Conservation (phyloP, 495 filamentous ascomycete genomes). For the Neurospora sp. region DNA sequence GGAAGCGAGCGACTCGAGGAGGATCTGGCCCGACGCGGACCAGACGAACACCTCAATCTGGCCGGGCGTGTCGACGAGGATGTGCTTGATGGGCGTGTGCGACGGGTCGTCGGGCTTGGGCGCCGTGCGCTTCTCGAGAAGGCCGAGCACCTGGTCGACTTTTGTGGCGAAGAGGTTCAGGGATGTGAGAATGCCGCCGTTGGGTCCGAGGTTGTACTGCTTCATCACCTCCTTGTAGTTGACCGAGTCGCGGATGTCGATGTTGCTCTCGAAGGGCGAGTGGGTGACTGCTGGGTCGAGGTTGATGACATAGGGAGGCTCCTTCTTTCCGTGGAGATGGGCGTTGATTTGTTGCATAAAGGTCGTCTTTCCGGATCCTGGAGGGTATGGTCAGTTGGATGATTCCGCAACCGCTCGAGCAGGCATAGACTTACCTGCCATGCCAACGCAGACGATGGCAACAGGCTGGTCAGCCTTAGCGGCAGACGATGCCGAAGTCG, state of each 20-base stretch:
- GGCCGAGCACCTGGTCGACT: slow-evolving; percentile 81
- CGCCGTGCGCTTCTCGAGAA: slow-evolving; percentile 77
- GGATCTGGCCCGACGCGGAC: slow-evolving; percentile 85
- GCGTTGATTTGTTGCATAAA: slow-evolving; percentile 98
- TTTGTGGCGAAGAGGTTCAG: slow-evolving; percentile 96
- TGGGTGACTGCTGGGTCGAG: slow-evolving; percentile 89
- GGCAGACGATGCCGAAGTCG: slow-evolving; percentile 8
- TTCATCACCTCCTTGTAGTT: slow-evolving; percentile 99
- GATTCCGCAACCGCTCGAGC: background rate
- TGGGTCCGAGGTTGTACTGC: slow-evolving; percentile 94
- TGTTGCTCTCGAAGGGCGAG: slow-evolving; percentile 97
- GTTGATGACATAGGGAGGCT: slow-evolving; percentile 87
- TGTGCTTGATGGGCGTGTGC: slow-evolving; percentile 62
- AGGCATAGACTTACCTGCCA: slow-evolving; percentile 57
- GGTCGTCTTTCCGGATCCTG: slow-evolving; percentile 92
- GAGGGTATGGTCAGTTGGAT: background rate
- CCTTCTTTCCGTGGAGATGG: slow-evolving; percentile 64
- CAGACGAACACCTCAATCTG: slow-evolving; percentile 99
- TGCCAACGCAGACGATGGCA: slow-evolving; percentile 89
- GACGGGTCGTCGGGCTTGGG: slow-evolving; percentile 51
- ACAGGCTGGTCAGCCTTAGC: slow-evolving; percentile 26
- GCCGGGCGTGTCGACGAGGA: slow-evolving; percentile 89
- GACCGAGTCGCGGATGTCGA: slow-evolving; percentile 96
- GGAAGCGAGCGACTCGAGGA: slow-evolving; percentile 86
- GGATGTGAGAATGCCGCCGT: slow-evolving; percentile 94